Base-by-base conservation (phyloP, 2,329 filamentous ascomycete species). In the Ophiognomonia clavigignenti-juglandacearum region DNA sequence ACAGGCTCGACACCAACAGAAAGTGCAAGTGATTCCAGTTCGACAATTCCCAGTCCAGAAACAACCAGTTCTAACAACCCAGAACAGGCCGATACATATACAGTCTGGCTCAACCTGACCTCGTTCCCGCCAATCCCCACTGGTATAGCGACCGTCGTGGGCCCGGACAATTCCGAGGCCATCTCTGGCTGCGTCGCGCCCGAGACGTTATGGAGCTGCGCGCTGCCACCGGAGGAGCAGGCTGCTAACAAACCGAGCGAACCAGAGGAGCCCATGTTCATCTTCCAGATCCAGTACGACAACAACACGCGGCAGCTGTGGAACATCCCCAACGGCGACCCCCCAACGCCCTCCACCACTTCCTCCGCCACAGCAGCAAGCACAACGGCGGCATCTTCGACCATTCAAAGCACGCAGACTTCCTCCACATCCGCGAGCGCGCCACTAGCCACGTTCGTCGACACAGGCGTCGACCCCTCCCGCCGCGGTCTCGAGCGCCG, bases 71-170 rank as follows among this genome's bases (percentile, higher is more conserved):
- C 43, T 39, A 35, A 45, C 43, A 13, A 10, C 26, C 22, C 43
- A 26, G 26, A 34, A 16, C 23, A 45, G 43, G 20, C n/a, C n/a
- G n/a, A n/a, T n/a, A n/a, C 36, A 24, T 6, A 20, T 9, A 37
- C 71, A 1, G 71, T 72, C 43, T 96, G 88, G 85, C 73, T 96
- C 47, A 96, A 95, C 60, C 64, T 95, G 52, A 95, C 91, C 1
- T 82, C 83, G 42, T 96, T 88, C 56, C 91, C 91, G 16, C 85
- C 90, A 0, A 88, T 96, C 59, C 88, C 88, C 2, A 92, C 87
- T 0, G 92, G 91, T 0, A 76, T 92, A 16, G 75, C 88, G 51
- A 95, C 88, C 0, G 77, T 96, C 14, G 79, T 86, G 14, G 85
- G 85, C 5, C 81, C 89, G 0, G 78, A 87, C 55, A 82, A 85